phyloP scores from a whole-genome alignment of 768 basidiomycete species.

The Trametes coccinea region DNA sequence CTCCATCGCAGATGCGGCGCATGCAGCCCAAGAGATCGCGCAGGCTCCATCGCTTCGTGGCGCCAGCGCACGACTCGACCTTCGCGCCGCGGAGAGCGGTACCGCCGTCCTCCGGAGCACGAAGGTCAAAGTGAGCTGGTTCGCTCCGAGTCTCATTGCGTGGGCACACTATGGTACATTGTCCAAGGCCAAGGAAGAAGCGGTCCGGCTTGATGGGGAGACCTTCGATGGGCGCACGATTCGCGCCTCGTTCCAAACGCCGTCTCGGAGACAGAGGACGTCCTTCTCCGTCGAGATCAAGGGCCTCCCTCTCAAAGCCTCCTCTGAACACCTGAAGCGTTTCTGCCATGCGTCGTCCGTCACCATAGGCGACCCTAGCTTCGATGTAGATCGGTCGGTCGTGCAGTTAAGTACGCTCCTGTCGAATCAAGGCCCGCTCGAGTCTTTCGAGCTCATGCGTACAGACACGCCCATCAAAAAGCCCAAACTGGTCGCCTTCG shows the following conservation, averaged over 20 bases:
- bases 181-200: slow-evolving; percentile 44
- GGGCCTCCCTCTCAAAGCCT: slow-evolving; percentile 40
- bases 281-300: slow-evolving; percentile 47
- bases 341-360: slow-evolving; percentile 36
- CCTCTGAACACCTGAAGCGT: slow-evolving; percentile 35
- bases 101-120: slow-evolving; percentile 27
- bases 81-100: slow-evolving; percentile 26
- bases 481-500: slow-evolving; percentile 44
- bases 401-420: slow-evolving; percentile 39
- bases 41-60: slow-evolving; percentile 23
- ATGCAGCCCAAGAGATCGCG: slow-evolving; percentile 31
- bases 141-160: slow-evolving; percentile 42
- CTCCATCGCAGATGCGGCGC: slow-evolving; percentile 32
- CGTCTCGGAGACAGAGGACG: slow-evolving; percentile 33
- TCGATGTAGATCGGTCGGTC: slow-evolving; percentile 33
- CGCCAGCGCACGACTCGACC: slow-evolving; percentile 34
- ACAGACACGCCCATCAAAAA: slow-evolving; percentile 25
- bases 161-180: slow-evolving; percentile 50
- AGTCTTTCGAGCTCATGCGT: slow-evolving; percentile 39
- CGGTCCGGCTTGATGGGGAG: slow-evolving; percentile 40
- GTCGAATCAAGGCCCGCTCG: slow-evolving; percentile 38
- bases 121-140: slow-evolving; percentile 47
- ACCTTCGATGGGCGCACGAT: slow-evolving; percentile 43
- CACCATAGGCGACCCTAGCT: slow-evolving; percentile 34
- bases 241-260: slow-evolving; percentile 38